These are phyloP conservation scores for Globisporangium iwayamae DNA, from an alignment of 352 stramenopile genomes.

Conservation along the genomic window DNA sequence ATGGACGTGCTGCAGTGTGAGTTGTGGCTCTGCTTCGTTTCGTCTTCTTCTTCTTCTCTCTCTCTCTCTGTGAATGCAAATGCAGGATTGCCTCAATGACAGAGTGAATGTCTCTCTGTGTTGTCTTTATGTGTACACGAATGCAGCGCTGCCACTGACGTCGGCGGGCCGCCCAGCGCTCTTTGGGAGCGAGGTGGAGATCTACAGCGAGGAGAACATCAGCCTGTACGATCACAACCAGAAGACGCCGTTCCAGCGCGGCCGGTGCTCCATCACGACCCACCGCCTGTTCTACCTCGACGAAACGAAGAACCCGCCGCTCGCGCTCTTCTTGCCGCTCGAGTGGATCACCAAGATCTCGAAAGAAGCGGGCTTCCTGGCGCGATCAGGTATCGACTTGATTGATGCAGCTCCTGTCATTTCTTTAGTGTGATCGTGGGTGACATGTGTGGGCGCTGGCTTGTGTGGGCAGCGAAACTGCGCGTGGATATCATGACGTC, in stretches of 20 bases:
- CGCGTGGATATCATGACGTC: constrained; percentile 60
- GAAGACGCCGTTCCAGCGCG: constrained; percentile 68
- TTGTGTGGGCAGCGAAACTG: constrained; percentile 50
- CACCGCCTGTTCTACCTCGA: constrained; percentile 85
- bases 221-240: constrained; percentile 77
- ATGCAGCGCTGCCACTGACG: constrained; percentile 62
- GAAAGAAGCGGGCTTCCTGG: constrained; percentile 82
- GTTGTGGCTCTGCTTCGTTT: neutral
- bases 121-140: neutral
- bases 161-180: constrained; percentile 65
- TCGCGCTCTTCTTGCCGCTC: constrained; percentile 66
- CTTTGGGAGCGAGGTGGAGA: constrained; percentile 81
- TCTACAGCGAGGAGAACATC: constrained; percentile 85
- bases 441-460: neutral
- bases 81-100: neutral
- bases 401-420: neutral
- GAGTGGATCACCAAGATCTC: constrained; percentile 66
- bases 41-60: neutral
- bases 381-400: constrained; percentile 40
- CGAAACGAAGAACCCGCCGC: constrained; percentile 40
- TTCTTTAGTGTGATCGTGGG: neutral
- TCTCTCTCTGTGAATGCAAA: neutral
- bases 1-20: constrained; percentile 70
- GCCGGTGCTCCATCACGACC: constrained; percentile 77
- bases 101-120: neutral